A percentile compares a stretch with the other conserved stretches of the same genome.
phyloP scores from a whole-genome alignment of 2,329 filamentous ascomycete species.

The Juglanconis oblonga region DNA sequence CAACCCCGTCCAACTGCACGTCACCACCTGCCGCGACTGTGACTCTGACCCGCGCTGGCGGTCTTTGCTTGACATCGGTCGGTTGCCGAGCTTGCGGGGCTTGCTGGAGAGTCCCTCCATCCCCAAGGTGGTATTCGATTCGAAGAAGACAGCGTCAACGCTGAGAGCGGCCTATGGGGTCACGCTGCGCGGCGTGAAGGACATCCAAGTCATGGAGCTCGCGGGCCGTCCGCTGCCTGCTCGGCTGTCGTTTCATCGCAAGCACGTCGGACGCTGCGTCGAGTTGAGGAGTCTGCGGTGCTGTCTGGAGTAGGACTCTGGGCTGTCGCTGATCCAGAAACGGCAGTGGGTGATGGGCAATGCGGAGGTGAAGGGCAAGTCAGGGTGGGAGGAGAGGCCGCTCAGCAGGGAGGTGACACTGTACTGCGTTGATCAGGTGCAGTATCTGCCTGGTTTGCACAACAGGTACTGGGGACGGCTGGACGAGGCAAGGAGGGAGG shows the following conservation, averaged over 20 bases:
- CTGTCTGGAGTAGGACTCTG: slow-evolving; percentile 10
- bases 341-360: neutral
- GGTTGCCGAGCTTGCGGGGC: neutral
- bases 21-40: neutral
- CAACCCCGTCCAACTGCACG: neutral
- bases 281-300: neutral
- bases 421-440: neutral
- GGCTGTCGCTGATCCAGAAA: slow-evolving; percentile 3
- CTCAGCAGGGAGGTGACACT: neutral
- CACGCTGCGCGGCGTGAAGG: neutral
- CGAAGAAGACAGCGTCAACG: neutral
- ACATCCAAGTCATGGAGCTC: slow-evolving; percentile 3
- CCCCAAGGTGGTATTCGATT: neutral
- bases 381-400: neutral
- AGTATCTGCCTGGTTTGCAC: neutral
- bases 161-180: neutral
- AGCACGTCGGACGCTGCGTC: neutral
- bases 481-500: neutral
- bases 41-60: neutral
- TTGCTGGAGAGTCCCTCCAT: neutral
- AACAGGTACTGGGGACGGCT: neutral
- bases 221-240: neutral
- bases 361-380: neutral
- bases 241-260: neutral
- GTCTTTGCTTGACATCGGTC: neutral